A percentile compares a stretch with the other conserved stretches of the same genome.
Evolutionary conservation across 495 filamentous ascomycete species (phyloP).

Genomic region (Ascodesmis nigricans): DNA sequence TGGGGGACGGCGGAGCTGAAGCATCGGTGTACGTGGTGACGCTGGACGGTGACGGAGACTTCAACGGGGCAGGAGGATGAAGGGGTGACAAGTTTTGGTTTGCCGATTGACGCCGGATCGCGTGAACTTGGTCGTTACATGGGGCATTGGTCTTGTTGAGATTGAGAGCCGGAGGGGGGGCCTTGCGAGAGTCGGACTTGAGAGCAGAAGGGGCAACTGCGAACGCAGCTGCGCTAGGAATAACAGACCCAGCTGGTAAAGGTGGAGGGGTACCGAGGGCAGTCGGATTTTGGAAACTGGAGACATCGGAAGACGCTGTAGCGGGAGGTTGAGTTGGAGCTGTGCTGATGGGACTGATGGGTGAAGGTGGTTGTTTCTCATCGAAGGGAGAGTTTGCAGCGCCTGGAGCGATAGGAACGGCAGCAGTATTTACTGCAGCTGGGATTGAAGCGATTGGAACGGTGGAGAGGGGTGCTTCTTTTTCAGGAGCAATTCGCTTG

Average conservation of each 20-base stretch:
- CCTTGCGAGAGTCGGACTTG: slow-evolving; percentile 18
- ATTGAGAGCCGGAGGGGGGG: slow-evolving; percentile 16
- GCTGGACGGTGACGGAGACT: slow-evolving; percentile 16
- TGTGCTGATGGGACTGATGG: slow-evolving; percentile 20
- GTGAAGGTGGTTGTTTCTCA: slow-evolving; percentile 11
- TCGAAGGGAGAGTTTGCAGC: neutral
- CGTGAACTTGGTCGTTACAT: neutral
- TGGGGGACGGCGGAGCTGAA: slow-evolving; percentile 22
- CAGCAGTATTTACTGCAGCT: slow-evolving; percentile 20
- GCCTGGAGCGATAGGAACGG: slow-evolving; percentile 22
- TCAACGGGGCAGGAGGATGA: too few relatives aligned
- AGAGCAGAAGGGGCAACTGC: slow-evolving; percentile 1
- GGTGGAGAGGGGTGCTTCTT: slow-evolving; percentile 12
- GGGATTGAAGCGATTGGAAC: slow-evolving; percentile 24
- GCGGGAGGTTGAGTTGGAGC: neutral
- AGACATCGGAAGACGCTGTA: neutral
- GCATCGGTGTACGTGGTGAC: slow-evolving; percentile 26
- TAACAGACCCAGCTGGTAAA: neutral
- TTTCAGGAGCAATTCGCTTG: too few relatives aligned
- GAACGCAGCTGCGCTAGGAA: neutral
- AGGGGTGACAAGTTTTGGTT: slow-evolving; percentile 9
- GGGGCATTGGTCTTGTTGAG: neutral
- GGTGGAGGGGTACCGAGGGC: neutral
- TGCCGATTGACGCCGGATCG: neutral
- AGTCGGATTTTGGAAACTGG: neutral